Base-by-base conservation (phyloP, 176 grass and related monocot genomes). In the Zizania latifolia region DNA sequence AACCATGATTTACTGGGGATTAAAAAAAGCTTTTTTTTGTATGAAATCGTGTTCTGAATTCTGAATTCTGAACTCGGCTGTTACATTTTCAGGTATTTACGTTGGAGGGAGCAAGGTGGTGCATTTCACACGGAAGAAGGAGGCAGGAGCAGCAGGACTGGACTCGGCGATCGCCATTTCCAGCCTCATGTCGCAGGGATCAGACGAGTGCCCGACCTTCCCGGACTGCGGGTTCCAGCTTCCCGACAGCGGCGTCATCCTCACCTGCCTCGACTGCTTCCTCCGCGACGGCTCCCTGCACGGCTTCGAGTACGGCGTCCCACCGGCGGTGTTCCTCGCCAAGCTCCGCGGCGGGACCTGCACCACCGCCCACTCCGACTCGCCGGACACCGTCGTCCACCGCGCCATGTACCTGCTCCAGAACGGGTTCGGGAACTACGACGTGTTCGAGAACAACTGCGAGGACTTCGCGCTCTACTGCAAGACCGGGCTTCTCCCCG, bases 381-480 rank as follows among this genome's bases (percentile, higher is more conserved):
- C 34, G 0, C 74, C 67, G 1, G 81, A 78, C 9, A 14, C 21
- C 15, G 82, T 92, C 4, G 65, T 92, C 23, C 83, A 56, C 84
- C 67, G 93, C 44, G 93, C 93, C 4, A 78, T 81, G 84, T 77
- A 83, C 67, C 67, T 96, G 14, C 89, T 96, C 21, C 86, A 78
- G 57, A 82, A 96, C 63, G 89, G 89, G 0, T 96, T 96, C 55
- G 87, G 89, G 2, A 75, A 68, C 68, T 92, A 96, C 58, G 82
- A 83, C 74, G 82, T 96, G 31, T 96, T 92, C 63, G 90, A 88
- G 51, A 96, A 96, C 87, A 97, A 97, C 58, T 90, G 93, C 50
- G 93, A 96, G 81, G 93, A 96, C 62, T 96, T 96, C 30, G 70
- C 89, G 24, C 81, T 96, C 53, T 96, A 96, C 82, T 96, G 89